Evolutionary conservation across 805 yeast species (phyloP).

Genomic region (Wickerhamomyces kurtzmanii): DNA sequence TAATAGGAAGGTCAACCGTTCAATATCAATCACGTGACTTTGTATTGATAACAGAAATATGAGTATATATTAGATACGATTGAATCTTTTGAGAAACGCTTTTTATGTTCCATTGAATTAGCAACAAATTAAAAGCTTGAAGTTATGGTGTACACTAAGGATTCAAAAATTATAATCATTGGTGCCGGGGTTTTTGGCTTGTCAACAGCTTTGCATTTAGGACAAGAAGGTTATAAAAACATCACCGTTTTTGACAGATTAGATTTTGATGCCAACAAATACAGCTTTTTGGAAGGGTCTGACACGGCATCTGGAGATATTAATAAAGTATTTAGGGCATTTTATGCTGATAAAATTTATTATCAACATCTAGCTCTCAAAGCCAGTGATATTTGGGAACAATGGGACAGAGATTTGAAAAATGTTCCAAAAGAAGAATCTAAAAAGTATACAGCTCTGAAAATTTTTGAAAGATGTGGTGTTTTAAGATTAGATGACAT

Average conservation of each 20-base stretch:
- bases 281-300: conserved; percentile 24
- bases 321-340: conserved; percentile 28
- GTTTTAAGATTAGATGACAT: conserved; percentile 4
- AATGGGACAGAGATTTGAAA: conserved; percentile 1
- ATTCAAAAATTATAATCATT: conserved; percentile 24
- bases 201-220: conserved; percentile 31
- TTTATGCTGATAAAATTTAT: conserved; percentile 24
- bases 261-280: conserved; percentile 18
- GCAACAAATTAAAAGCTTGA: no score
- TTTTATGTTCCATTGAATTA: no score
- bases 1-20: no score
- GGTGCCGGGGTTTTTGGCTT: conserved; percentile 43
- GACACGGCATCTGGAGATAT: conserved; percentile 32
- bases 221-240: conserved; percentile 24
- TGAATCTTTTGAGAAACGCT: no score
- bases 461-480: conserved; percentile 2
- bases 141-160: conserved; percentile 5
- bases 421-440: background rate
- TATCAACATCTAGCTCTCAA: conserved; percentile 18
- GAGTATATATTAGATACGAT: no score
- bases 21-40: no score
- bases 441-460: background rate
- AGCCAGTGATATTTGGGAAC: conserved; percentile 5
- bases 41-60: no score
- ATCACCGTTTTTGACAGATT: conserved; percentile 28